These are phyloP conservation scores for Ensete glaucum DNA, from an alignment of 176 grass and related monocot genomes.

Conservation along the genomic window DNA sequence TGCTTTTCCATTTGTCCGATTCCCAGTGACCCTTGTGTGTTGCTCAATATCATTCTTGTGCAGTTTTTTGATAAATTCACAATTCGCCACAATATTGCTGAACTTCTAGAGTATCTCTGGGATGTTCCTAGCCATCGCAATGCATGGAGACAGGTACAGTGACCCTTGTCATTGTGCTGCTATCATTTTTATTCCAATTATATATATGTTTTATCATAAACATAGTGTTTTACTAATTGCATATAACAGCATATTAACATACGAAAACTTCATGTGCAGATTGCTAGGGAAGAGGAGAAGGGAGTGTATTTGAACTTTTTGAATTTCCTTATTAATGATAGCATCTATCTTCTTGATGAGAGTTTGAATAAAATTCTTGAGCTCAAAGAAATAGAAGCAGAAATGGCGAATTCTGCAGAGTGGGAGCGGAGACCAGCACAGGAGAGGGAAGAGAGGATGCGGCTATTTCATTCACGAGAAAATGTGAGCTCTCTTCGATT, in stretches of 20 bases:
- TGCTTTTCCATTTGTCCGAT: not conserved
- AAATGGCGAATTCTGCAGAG: conserved; percentile 64
- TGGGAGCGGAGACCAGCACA: conserved; percentile 74
- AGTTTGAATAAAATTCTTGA: conserved; percentile 97
- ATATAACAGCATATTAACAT: not conserved
- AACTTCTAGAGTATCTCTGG: conserved; percentile 96
- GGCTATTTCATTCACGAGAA: conserved; percentile 82
- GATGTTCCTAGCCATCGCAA: conserved; percentile 88
- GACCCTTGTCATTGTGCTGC: not conserved
- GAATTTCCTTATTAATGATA: conserved; percentile 96
- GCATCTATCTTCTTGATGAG: conserved; percentile 99
- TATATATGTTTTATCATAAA: not conserved
- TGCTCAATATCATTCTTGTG: conserved; percentile 24
- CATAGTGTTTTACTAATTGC: not conserved
- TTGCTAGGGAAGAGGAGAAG: conserved; percentile 92
- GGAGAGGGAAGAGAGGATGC: conserved; percentile 88
- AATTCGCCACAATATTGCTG: conserved; percentile 95
- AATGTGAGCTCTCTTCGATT: conserved; percentile 53
- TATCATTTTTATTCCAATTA: conserved; percentile 4
- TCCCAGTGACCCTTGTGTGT: not conserved
- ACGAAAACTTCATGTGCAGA: conserved; percentile 32
- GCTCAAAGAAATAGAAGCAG: conserved; percentile 94
- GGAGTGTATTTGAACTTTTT: conserved; percentile 95
- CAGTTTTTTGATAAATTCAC: conserved; percentile 98
- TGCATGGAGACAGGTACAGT: conserved; percentile 69